Base-by-base conservation (phyloP, 441 rosid species). In the Croton setiger region DNA sequence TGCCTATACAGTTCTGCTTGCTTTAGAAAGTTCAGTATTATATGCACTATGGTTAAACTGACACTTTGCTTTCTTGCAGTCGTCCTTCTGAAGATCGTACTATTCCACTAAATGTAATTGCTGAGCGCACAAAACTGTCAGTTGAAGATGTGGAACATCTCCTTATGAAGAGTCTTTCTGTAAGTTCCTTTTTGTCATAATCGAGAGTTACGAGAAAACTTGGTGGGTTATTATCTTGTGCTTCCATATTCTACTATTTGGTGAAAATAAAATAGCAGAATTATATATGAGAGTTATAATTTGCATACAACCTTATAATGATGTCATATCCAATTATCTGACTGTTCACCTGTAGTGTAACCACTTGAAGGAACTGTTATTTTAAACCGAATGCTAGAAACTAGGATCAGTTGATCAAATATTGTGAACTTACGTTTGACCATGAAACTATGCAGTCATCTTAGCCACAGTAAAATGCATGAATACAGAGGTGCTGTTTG, bases 51-150 rank as follows among this genome's bases (percentile, higher is more conserved):
- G 55, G 39, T 47, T 15, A 18, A 67, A 64, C 67, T 68, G 64
- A 71, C 62, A 44, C 23, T 31, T 17, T 73, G 21, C 76, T 70
- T 70, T 18, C 48, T 67, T 83, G 80, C 85, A 95, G 98, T 73
- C 98, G 99, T 55, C 84, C 97, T 69, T 84, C 99, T 13, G 98
- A 95, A 77, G 95, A 90, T 78, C 86, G 96, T 73, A 95, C 94
- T 64, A 90, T 92, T 78, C 96, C 99, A 14, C 67, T 95, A 75
- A 83, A 69, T 64, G 80, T 87, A 56, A 92, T 95, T 77, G 93
- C 98, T 5, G 89, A 85, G 71, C 87, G 90, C 74, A 88, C 99
- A 66, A 88, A 84, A 67, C 96, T 92, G 51, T 84, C 91, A 2
- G 70, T 88, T 59, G 93, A 87, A 80, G 93, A 90, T 77, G 99